Evolutionary conservation across 306 rosid species (phyloP), one percentile per base, ranked within the genome.

Genomic region (Pyrus pyrifolia): DNA sequence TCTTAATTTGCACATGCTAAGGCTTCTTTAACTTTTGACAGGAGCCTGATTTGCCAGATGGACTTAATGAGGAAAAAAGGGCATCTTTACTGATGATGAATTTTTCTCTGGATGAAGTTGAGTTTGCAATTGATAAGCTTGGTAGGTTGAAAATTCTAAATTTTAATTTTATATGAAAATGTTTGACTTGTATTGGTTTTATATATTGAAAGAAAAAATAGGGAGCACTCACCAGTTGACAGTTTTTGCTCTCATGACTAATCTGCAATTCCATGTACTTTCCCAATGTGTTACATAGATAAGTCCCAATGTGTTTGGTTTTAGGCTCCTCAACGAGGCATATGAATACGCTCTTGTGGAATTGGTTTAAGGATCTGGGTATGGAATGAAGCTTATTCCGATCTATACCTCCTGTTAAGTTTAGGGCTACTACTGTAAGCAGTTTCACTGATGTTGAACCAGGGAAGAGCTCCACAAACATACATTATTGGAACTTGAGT

Each of bases 21-120:
- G 75, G 78, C 80, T 70, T 76, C 49, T 75, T 63, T 23, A 60
- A 38, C 67, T 73, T 67, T 68, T 77, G 31, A 72, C 90, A 94
- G 97, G 98, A 95, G 86, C 85, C 82, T 33, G 92, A 88, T 84
- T 86, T 81, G 65, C 15, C 70, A 75, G 46, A 19, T 76, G 91
- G 66, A 33, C 71, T 29, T 64, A 29, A 42, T 69, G 91, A 87
- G 42, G 91, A 79, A 71, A 88, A 75, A 83, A 88, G 86, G 81
- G 85, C 85, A 67, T 80, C 96, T 71, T 87, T 95, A 66, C 74
- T 90, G 80, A 82, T 61, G 90, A 95, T 95, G 98, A 90, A 92
- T 30, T 95, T 95, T 82, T 79, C 91, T 51, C 74, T 38, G 17
- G 86, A 84, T 78, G 98, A 92, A 76, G 96, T 95, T 61, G 88